Evolutionary conservation across 2,329 filamentous ascomycete species (phyloP).

Genomic region (Exophiala lecanii-corni): DNA sequence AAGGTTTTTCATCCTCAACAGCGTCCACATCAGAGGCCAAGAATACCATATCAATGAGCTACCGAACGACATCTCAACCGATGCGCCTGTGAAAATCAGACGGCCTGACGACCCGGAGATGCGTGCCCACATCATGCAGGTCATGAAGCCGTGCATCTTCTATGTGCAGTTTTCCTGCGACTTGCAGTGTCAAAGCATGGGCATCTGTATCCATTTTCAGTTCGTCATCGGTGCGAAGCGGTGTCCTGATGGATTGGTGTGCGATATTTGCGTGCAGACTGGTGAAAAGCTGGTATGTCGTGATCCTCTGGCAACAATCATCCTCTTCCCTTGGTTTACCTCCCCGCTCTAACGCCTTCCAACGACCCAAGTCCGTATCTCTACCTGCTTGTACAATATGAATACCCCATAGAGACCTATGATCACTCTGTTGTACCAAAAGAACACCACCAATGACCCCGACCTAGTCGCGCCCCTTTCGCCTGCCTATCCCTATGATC

Average conservation of each 20-base stretch:
- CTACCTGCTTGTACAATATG: too few species aligned
- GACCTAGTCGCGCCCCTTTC: too few species aligned
- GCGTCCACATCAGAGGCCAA: slow-evolving; percentile 5
- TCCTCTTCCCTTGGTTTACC: too few species aligned
- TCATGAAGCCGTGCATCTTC: slow-evolving; percentile 16
- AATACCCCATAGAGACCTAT: too few species aligned
- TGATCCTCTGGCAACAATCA: too few species aligned
- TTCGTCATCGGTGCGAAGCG: slow-evolving; percentile 17
- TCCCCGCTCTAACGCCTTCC: too few species aligned
- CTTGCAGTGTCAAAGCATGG: slow-evolving; percentile 19
- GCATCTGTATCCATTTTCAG: slow-evolving; percentile 25
- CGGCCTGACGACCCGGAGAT: slow-evolving; percentile 7
- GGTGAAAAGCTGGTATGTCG: slow-evolving; percentile 10
- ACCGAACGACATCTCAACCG: slow-evolving; percentile 6
- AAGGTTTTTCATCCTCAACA: slow-evolving; percentile 14
- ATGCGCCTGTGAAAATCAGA: slow-evolving; percentile 8
- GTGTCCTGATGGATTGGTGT: slow-evolving; percentile 21
- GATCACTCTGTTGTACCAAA: too few species aligned
- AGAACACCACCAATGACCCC: too few species aligned
- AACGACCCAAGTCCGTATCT: too few species aligned
- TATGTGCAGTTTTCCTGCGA: slow-evolving; percentile 20
- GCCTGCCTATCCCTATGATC: too few species aligned
- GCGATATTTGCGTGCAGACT: slow-evolving; percentile 11
- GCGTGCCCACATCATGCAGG: slow-evolving; percentile 8
- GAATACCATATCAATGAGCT: slow-evolving; percentile 7